Base-by-base conservation (phyloP, 306 rosid genomes). In the Lathyrus sativus region DNA sequence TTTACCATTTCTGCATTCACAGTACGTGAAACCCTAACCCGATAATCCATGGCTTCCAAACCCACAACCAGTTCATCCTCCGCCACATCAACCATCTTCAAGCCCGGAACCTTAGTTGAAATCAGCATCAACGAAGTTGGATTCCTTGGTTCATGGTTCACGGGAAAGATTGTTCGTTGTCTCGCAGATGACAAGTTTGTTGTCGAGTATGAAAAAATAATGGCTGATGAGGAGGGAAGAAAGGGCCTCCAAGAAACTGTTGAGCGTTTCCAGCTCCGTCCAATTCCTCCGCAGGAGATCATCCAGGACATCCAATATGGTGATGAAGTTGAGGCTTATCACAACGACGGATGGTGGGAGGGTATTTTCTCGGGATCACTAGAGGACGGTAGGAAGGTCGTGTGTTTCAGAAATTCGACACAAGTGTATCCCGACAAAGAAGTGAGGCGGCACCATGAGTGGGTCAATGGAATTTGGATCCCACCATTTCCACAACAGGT, bases 261-360 rank as follows among this genome's bases (percentile, higher is more conserved):
- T 6, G 5, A 28, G 2, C 11, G 62, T n/a, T 72, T 55, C 29
- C 80, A 79, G 68, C 82, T 86, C 41, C 86, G 91, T 3, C 91
- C 88, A 5, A 33, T 51, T 5, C 86, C 75, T 0, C 85, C 82
- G 3, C 2, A n/a, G 31, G 85, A 79, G 59, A 6, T 68, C 11
- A 22, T 12, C 22, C 48, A 41, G n/a, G 64, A 37, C 10, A 77
- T 81, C 77, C 76, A 62, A 65, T 60, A 64, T 33, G 91, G 91
- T 35, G 86, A 86, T 5, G 81, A 83, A 55, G 88, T 86, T 18
- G 91, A 86, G 17, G 91, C 85, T 0, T 81, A 10, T 74, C 71
- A 74, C 57, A 72, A 86, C 10, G 88, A 84, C 0, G 91, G 88
- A 24, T 86, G 91, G 91, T 86, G 91, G 91, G 84, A 79, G 62